Base-by-base conservation (phyloP, 2,329 filamentous ascomycete species). In the Thelonectria olida region DNA sequence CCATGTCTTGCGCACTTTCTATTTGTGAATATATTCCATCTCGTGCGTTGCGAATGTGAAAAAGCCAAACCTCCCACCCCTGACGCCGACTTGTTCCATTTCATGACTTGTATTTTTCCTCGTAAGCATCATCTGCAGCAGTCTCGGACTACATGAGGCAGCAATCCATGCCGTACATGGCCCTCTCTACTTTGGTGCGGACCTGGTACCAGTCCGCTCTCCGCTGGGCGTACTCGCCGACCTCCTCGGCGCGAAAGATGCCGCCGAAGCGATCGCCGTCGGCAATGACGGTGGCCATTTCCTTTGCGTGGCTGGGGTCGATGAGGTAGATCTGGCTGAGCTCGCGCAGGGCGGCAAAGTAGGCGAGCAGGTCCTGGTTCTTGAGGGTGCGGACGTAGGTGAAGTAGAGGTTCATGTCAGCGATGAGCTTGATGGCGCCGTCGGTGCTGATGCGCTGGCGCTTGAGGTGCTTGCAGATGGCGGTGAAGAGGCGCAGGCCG, bases 121-220 rank as follows among this genome's bases (percentile, higher is more conserved):
- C 47, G 38, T 63, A 61, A 58, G 48, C 50, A 28, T 38, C 34
- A 38, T 38, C n/a, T n/a, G 6, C 34, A 6, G 12, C 28, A 15
- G 6, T 55, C 27, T 28, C 27, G 10, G 7, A 28, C 84, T 78
- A 98, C 93, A 97, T 98, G 42, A 96, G 74, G 45, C 75, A 76
- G 77, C 96, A 99, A 62, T 96, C 95, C 75, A 97, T 87, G 5
- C 96, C 96, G 79, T 97, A 98, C 93, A 99, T 97, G 63, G 93
- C 93, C 78, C 92, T 90, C 82, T 99, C 96, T 6, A 99, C 96
- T 65, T 93, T 88, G 66, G 87, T 88, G 80, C 91, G 91, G 10
- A 99, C 92, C 69, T 90, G 85, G 75, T 96, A 97, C 96, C 96
- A 99, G 79, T 99, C 96, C 50, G 94, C 94, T 68, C 96, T 84